Conservation (phyloP, 306 rosid species). For the Lathyrus tuberosus region DNA sequence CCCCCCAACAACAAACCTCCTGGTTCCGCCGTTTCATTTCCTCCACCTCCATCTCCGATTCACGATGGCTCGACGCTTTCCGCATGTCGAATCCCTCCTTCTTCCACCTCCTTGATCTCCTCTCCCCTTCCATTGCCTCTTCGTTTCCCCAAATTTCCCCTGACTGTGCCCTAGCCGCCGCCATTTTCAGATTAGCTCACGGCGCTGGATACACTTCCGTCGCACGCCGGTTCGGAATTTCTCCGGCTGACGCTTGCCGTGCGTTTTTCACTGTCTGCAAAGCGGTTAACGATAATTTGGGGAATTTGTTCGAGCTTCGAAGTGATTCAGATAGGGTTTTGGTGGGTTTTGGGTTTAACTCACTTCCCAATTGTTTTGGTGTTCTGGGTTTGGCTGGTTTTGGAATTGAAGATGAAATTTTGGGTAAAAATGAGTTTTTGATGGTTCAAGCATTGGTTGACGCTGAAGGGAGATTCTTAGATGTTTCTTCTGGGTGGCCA, state of each 20-base stretch:
- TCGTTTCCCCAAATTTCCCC: slow-evolving; percentile 49
- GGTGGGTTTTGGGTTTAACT: slow-evolving; percentile 64
- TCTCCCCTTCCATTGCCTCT: slow-evolving; percentile 45
- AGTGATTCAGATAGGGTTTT: slow-evolving; percentile 49
- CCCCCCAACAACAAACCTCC: slow-evolving; percentile 41
- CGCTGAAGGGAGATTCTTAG: slow-evolving; percentile 71
- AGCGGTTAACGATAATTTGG: slow-evolving; percentile 50
- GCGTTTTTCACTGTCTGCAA: slow-evolving; percentile 64
- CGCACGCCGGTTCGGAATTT: slow-evolving; percentile 60
- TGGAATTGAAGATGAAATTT: slow-evolving; percentile 41
- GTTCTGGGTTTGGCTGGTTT: slow-evolving; percentile 63
- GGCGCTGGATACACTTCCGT: slow-evolving; percentile 63
- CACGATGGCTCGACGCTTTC: slow-evolving; percentile 60
- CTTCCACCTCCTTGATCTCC: slow-evolving; percentile 58
- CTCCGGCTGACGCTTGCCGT: slow-evolving; percentile 57
- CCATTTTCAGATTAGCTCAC: slow-evolving; percentile 75
- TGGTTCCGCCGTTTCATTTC: slow-evolving; percentile 76
- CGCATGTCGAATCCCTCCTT: slow-evolving; percentile 70
- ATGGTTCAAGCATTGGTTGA: slow-evolving; percentile 81
- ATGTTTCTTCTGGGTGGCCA: slow-evolving; percentile 92
- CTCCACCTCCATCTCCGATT: slow-evolving; percentile 43
- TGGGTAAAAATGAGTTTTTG: slow-evolving; percentile 51
- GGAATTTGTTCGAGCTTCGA: slow-evolving; percentile 63
- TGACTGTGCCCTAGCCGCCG: slow-evolving; percentile 61
- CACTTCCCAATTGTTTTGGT: slow-evolving; percentile 82